These are phyloP conservation scores for Phaeophleospora eucalypticola DNA, from an alignment of 2,329 filamentous ascomycete species.

Conservation along the genomic window DNA sequence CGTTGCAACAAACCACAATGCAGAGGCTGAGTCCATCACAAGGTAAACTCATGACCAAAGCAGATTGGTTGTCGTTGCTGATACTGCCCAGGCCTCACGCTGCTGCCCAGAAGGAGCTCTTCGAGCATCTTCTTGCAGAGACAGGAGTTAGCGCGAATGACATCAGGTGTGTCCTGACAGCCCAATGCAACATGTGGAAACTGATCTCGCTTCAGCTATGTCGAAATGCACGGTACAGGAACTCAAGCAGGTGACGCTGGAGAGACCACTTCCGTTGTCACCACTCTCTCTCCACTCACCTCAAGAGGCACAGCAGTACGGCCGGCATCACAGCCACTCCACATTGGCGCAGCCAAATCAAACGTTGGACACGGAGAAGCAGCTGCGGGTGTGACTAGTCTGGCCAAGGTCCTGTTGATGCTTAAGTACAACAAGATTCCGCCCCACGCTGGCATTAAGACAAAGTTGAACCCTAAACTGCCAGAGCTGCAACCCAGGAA, in stretches of 20 bases:
- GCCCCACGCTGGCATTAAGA: conserved; percentile 9
- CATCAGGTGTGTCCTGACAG: no score
- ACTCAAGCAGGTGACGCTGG: conserved; percentile 12
- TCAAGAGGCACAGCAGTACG: background rate
- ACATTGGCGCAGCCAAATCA: conserved; percentile 26
- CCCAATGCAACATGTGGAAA: no score
- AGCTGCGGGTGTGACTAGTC: conserved; percentile 36
- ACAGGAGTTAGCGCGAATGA: conserved; percentile 4
- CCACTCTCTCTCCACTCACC: conserved; percentile 1
- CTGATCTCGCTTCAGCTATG: no score
- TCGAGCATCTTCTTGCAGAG: conserved; percentile 7
- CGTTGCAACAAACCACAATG: conserved; percentile 35
- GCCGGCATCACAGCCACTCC: conserved; percentile 10
- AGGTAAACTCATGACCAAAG: background rate
- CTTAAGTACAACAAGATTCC: conserved; percentile 60
- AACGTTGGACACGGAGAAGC: conserved; percentile 29
- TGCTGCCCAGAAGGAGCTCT: conserved; percentile 14
- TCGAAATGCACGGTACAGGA: conserved; percentile 16
- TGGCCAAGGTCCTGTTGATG: conserved; percentile 55
- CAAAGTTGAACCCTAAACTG: conserved; percentile 10
- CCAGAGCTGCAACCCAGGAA: conserved; percentile 4
- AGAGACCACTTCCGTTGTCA: conserved; percentile 14
- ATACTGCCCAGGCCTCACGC: conserved; percentile 11
- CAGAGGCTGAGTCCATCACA: conserved; percentile 4
- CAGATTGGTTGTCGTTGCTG: conserved; percentile 11